phyloP scores from a whole-genome alignment of 1,284 basidiomycete genomes.

The Fomitopsis pinicola region DNA sequence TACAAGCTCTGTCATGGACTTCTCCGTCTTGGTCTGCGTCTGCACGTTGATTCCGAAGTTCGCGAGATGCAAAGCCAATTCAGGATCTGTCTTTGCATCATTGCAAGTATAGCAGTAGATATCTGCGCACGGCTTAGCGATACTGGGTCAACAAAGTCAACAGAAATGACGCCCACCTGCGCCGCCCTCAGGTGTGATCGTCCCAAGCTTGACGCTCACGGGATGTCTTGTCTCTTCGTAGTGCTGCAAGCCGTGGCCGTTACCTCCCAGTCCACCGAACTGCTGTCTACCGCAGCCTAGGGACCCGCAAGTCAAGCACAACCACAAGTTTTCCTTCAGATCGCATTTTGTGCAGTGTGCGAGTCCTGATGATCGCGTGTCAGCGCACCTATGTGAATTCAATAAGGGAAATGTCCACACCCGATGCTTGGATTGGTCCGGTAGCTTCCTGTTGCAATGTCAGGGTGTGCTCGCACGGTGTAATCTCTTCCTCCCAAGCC shows the following conservation, averaged over 20 bases:
- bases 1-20: slow-evolving; percentile 94
- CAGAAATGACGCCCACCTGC: slow-evolving; percentile 57
- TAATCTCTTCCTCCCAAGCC: slow-evolving; percentile 96
- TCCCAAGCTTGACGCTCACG: slow-evolving; percentile 92
- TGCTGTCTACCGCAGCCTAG: slow-evolving; percentile 90
- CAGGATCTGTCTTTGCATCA: slow-evolving; percentile 82
- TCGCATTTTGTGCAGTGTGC: slow-evolving; percentile 78
- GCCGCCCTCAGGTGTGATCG: slow-evolving; percentile 92
- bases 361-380: slow-evolving; percentile 46
- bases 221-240: slow-evolving; percentile 76
- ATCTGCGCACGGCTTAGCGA: slow-evolving; percentile 43
- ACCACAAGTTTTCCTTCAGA: slow-evolving; percentile 89
- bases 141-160: background rate
- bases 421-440: slow-evolving; percentile 50
- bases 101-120: slow-evolving; percentile 95
- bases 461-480: slow-evolving; percentile 84
- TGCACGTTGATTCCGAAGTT: slow-evolving; percentile 88
- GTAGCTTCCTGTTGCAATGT: slow-evolving; percentile 66
- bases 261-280: slow-evolving; percentile 83
- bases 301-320: slow-evolving; percentile 93
- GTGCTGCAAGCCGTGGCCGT: slow-evolving; percentile 88
- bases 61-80: slow-evolving; percentile 71
- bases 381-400: background rate
- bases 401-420: slow-evolving; percentile 23
- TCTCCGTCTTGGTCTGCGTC: slow-evolving; percentile 89